A percentile compares a stretch with the other conserved stretches of the same genome.
Conservation (phyloP, 306 rosid genomes). For the Cicer cuneatum region DNA sequence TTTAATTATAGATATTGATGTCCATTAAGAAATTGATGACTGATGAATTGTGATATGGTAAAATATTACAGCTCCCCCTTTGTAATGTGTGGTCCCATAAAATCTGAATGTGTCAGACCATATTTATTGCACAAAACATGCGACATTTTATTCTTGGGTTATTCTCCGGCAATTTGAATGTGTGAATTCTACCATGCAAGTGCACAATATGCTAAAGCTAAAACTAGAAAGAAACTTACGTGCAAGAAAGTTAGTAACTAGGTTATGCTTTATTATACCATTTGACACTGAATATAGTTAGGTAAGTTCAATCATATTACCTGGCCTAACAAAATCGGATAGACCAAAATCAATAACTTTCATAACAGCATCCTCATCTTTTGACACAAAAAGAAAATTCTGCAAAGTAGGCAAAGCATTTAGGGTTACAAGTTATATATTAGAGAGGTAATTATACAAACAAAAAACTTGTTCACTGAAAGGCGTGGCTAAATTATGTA, state of each 20-base stretch:
- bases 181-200: constrained; percentile 27
- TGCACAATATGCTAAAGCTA: constrained; percentile 12
- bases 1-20: constrained; percentile 7
- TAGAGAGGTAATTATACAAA: constrained; percentile 24
- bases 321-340: constrained; percentile 91
- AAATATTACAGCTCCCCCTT: constrained; percentile 24
- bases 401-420: constrained; percentile 53
- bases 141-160: constrained; percentile 20
- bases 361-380: constrained; percentile 74
- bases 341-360: constrained; percentile 98
- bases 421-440: constrained; percentile 29
- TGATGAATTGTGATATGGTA: constrained; percentile 26
- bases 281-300: constrained; percentile 21
- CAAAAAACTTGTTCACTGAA: constrained; percentile 12
- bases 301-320: constrained; percentile 53
- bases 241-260: constrained; percentile 31
- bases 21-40: constrained; percentile 27
- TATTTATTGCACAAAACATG: constrained; percentile 10
- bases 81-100: neutral
- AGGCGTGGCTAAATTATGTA: constrained; percentile 37
- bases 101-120: constrained; percentile 7
- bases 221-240: constrained; percentile 8
- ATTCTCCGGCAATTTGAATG: constrained; percentile 34
- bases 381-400: constrained; percentile 90
- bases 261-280: constrained; percentile 26